Percentiles rank a stretch among this genome's conserved stretches.
phyloP scores from a whole-genome alignment of 768 basidiomycete genomes.

The Podaxis sp. region DNA sequence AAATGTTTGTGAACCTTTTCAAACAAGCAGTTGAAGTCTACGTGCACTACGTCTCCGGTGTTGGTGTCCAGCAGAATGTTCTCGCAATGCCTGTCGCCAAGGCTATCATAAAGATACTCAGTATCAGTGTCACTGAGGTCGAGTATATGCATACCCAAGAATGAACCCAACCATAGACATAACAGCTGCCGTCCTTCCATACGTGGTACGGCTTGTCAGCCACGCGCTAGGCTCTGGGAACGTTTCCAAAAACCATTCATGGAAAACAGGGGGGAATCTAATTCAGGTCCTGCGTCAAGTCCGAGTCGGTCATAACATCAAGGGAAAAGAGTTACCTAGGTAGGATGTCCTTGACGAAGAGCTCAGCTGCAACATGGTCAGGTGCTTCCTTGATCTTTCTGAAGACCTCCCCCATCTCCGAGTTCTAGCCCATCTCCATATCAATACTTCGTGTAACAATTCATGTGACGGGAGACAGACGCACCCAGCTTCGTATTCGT shows the following conservation, averaged over 20 bases:
- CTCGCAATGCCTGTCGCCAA: constrained; percentile 97
- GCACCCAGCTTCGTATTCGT: constrained; percentile 40
- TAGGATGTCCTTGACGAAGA: constrained; percentile 57
- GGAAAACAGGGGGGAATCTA: constrained; percentile 84
- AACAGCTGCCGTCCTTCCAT: constrained; percentile 88
- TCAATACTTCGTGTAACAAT: background rate
- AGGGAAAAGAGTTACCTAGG: constrained; percentile 42
- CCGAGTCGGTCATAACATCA: background rate
- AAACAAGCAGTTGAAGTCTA: constrained; percentile 97
- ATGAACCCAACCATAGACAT: constrained; percentile 99
- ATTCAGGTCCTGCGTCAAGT: background rate
- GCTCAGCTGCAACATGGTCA: constrained; percentile 48
- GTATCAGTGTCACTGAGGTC: background rate
- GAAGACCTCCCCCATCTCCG: constrained; percentile 46
- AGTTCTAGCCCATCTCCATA: constrained; percentile 5
- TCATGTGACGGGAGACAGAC: constrained; percentile 6
- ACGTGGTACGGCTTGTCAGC: constrained; percentile 85
- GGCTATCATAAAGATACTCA: constrained; percentile 38
- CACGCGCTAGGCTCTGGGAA: constrained; percentile 97
- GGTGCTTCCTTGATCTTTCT: constrained; percentile 46
- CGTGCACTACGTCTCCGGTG: constrained; percentile 90
- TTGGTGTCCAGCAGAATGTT: constrained; percentile 91
- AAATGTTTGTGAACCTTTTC: constrained; percentile 64
- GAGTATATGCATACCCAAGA: constrained; percentile 62
- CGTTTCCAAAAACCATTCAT: constrained; percentile 96